These are phyloP conservation scores for Nicotiana undulata DNA, from an alignment of 257 asterid genomes.

Conservation along the genomic window DNA sequence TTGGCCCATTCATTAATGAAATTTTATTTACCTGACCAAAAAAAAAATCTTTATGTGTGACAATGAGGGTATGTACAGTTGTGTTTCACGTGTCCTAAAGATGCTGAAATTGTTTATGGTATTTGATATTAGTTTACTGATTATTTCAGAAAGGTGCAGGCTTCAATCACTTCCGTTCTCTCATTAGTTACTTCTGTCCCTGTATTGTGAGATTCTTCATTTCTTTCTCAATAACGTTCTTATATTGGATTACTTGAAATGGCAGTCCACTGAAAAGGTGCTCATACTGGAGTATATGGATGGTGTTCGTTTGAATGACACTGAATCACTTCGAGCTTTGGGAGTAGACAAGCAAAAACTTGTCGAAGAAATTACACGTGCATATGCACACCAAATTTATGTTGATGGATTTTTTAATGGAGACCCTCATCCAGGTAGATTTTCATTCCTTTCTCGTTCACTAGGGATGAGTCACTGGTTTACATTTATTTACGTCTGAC, in stretches of 20 bases:
- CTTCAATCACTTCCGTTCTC: not conserved
- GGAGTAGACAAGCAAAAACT: conserved; percentile 90
- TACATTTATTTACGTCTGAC: not conserved
- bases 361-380: conserved; percentile 94
- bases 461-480: not conserved
- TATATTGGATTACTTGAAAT: conserved; percentile 7
- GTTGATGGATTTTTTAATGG: conserved; percentile 98
- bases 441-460: not conserved
- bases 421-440: conserved; percentile 94
- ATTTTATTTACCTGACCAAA: too few relatives aligned
- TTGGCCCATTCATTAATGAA: too few relatives aligned
- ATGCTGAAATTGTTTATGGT: not conserved
- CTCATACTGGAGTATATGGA: conserved; percentile 93
- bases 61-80: not conserved
- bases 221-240: not conserved
- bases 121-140: not conserved
- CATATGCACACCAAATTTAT: conserved; percentile 97
- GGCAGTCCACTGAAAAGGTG: conserved; percentile 87
- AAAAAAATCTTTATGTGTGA: not conserved
- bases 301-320: conserved; percentile 81
- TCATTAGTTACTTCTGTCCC: conserved; percentile 4
- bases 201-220: not conserved
- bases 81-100: not conserved
- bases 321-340: conserved; percentile 61
- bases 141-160: not conserved